These are phyloP conservation scores for Hsuehochloa calcarea DNA, from an alignment of 176 grass and related monocot genomes.

Conservation along the genomic window DNA sequence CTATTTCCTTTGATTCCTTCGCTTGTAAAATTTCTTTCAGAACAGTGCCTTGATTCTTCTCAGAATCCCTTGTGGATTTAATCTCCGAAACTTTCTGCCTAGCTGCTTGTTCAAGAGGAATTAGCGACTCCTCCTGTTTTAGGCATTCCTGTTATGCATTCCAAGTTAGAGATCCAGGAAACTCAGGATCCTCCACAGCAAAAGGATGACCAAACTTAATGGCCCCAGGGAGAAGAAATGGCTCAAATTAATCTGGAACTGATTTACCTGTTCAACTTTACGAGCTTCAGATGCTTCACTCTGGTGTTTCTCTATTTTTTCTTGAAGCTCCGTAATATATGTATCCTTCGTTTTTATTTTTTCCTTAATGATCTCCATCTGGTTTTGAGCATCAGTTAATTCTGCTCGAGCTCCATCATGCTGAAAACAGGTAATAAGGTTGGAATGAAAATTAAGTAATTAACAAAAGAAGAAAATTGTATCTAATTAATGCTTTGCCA, in stretches of 20 bases:
- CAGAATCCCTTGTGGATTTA: slow-evolving; percentile 62
- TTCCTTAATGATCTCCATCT: slow-evolving; percentile 68
- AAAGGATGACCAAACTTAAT: slow-evolving; percentile 9
- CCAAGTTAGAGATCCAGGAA: slow-evolving; percentile 8
- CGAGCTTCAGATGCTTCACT: slow-evolving; percentile 64
- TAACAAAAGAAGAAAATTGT: neutral
- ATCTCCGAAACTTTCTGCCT: slow-evolving; percentile 88
- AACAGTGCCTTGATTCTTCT: slow-evolving; percentile 72
- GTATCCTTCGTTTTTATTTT: slow-evolving; percentile 57
- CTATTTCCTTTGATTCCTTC: slow-evolving; percentile 90
- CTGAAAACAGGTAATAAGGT: slow-evolving; percentile 42
- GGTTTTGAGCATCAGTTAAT: slow-evolving; percentile 60
- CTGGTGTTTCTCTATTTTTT: slow-evolving; percentile 58
- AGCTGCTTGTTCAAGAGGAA: slow-evolving; percentile 73
- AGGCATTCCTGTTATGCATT: slow-evolving; percentile 61
- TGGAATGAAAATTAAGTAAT: slow-evolving; percentile 11
- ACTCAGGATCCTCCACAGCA: neutral
- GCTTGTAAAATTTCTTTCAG: slow-evolving; percentile 89
- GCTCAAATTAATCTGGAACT: neutral
- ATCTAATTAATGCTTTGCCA: neutral
- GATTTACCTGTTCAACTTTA: slow-evolving; percentile 68
- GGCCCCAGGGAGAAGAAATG: neutral
- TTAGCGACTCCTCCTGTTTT: slow-evolving; percentile 69
- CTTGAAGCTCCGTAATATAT: slow-evolving; percentile 54
- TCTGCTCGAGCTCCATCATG: slow-evolving; percentile 69